Percentiles rank a stretch among this genome's conserved stretches.
Conservation (phyloP, 495 filamentous ascomycete genomes). For the Neurospora tetrasperma region DNA sequence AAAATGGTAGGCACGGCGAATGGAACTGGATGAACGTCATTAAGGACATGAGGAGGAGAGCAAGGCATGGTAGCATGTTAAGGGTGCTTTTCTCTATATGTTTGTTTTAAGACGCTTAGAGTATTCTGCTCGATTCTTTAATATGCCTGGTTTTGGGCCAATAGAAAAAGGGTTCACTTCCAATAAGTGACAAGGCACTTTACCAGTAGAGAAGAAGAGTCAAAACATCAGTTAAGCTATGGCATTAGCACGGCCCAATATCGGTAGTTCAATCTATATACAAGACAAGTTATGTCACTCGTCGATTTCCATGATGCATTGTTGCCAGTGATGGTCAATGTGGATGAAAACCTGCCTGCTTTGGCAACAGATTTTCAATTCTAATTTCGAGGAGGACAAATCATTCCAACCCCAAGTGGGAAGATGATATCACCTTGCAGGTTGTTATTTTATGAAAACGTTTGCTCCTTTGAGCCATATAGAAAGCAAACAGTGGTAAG, state of each 20-base stretch:
- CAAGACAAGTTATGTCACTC: not conserved
- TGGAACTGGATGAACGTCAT: not conserved
- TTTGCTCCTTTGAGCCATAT: not conserved
- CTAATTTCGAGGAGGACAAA: not conserved
- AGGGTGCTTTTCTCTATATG: not conserved
- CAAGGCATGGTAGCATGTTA: not conserved
- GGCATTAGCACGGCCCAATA: not conserved
- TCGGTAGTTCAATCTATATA: not conserved
- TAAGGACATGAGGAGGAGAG: not conserved
- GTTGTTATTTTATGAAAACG: not conserved
- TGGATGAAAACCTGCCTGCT: not conserved
- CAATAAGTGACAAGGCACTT: not conserved
- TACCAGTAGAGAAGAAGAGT: not conserved
- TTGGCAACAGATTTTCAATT: not conserved
- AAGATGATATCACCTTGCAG: not conserved
- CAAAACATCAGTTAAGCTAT: not conserved
- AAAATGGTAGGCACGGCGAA: not conserved
- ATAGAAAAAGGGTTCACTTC: not conserved
- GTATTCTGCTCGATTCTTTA: not conserved
- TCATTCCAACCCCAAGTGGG: not conserved
- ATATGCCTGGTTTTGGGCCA: not conserved
- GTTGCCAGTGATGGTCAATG: not conserved
- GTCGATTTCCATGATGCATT: not conserved
- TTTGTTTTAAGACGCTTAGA: not conserved
- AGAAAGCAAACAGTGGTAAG: not conserved